Evolutionary conservation across 2,329 filamentous ascomycete species (phyloP).

Genomic region (Arthrocladium fulminans): DNA sequence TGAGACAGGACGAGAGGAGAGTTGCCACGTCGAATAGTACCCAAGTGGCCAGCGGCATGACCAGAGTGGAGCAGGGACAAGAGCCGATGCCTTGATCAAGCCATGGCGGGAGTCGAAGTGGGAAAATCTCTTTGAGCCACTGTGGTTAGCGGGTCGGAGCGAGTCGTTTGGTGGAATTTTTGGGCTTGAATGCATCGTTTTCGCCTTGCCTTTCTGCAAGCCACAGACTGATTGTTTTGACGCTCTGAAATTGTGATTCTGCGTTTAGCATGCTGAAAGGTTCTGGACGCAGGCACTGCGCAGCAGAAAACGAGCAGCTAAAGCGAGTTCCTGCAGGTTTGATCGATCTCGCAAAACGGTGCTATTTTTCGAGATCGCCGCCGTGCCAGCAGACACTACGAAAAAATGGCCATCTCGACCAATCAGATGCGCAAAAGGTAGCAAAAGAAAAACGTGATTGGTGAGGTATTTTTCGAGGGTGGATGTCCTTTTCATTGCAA

Average conservation of each 20-base stretch:
- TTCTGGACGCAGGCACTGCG: neutral
- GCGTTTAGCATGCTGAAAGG: neutral
- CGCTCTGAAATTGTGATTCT: neutral
- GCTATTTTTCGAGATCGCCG: too few relatives aligned
- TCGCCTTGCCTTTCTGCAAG: conserved; percentile 8
- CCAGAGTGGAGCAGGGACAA: neutral
- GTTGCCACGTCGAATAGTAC: conserved; percentile 6
- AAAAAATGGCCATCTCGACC: neutral
- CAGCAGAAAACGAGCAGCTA: neutral
- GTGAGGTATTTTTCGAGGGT: neutral
- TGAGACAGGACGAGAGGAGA: neutral
- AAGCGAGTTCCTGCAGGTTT: neutral
- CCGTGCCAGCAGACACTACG: neutral
- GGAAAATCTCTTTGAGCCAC: neutral
- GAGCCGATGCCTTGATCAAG: conserved; percentile 2
- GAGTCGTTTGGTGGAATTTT: neutral
- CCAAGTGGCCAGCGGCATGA: neutral
- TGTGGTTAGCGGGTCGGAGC: conserved; percentile 9
- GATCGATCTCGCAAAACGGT: neutral
- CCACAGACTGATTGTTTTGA: neutral
- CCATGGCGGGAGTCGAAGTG: neutral
- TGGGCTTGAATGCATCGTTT: conserved; percentile 5
- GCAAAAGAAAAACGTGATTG: neutral
- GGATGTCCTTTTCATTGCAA: neutral
- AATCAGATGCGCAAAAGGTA: neutral